Base-by-base conservation (phyloP, 352 stramenopile species). In the Phytophthora tubulina region DNA sequence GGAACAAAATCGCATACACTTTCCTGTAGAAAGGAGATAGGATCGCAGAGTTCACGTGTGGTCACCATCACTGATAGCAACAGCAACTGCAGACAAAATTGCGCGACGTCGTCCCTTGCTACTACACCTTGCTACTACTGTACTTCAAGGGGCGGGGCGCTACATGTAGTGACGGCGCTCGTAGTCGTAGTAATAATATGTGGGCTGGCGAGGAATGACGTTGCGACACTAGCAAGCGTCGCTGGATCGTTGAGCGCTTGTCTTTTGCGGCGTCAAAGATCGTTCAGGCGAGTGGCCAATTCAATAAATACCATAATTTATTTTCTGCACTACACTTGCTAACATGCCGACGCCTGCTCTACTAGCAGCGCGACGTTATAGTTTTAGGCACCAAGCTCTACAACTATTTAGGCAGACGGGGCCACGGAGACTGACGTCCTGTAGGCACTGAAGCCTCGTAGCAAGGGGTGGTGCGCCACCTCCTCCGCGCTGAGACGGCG, bases 401-500 rank as follows among this genome's bases (percentile, higher is more conserved):
- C 2, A 53, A 30, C 38, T 61, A 17, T 55, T 58, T 58, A 74
- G 35, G 70, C 64, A 11, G 59, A 27, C 21, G 64, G 38, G 15
- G 53, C 58, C 13, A 56, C 32, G 8, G 50, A 53, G 14, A 8
- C 14, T 11, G 46, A 63, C 27, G 8, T 41, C 3, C 17, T 53
- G 30, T 45, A n/a, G 3, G 21, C 8, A 15, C 31, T 59, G 11
- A 67, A 56, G 42, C 48, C 32, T 36, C 55, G 51, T n/a, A 81
- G 30, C 9, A 60, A 31, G 1, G 70, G 54, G 48, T 79, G 70
- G 32, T 51, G 56, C 5, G 83, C 70, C 58, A 89, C 58, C 6
- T 81, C 55, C 15, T 84, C 63, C 5, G 79, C 70, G 13, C 35
- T 81, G 33, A 76, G 70, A 17, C 85, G 80, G 30, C 62, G 67